Conservation (phyloP, 805 yeast genomes). For the Tetrapisispora fleetii region DNA sequence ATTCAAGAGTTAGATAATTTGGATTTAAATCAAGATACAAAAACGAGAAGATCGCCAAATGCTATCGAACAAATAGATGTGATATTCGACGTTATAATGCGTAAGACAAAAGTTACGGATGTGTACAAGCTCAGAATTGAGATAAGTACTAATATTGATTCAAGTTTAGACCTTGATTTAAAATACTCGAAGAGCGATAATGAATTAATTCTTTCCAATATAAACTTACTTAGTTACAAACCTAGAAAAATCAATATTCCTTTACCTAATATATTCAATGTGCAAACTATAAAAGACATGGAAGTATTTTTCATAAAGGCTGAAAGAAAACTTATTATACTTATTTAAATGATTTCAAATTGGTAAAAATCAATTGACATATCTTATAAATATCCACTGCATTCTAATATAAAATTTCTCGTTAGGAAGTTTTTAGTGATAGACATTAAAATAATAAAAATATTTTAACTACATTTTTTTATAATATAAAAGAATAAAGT, state of each 20-base stretch:
- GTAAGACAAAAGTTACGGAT: slow-evolving; percentile 21
- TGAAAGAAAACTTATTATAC: slow-evolving; percentile 24
- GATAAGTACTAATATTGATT: slow-evolving; percentile 25
- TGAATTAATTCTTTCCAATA: slow-evolving; percentile 27
- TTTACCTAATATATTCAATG: slow-evolving; percentile 26
- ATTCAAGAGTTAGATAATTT: slow-evolving; percentile 42
- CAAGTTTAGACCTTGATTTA: slow-evolving; percentile 30
- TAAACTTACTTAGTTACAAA: slow-evolving; percentile 16
- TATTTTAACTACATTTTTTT: not conserved
- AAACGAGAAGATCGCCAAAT: not conserved
- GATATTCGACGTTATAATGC: slow-evolving; percentile 23
- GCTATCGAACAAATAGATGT: slow-evolving; percentile 8
- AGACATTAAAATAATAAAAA: not conserved
- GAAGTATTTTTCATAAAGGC: slow-evolving; percentile 25
- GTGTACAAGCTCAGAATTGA: slow-evolving; percentile 31
- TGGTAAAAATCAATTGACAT: no score
- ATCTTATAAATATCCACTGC: no score
- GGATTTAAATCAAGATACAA: not conserved
- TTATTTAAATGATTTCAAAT: slow-evolving; percentile 14
- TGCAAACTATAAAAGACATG: slow-evolving; percentile 10
- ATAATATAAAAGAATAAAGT: not conserved
- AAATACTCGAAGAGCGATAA: slow-evolving; percentile 21
- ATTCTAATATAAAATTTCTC: no score
- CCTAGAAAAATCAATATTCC: slow-evolving; percentile 29
- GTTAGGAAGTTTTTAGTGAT: not conserved